Evolutionary conservation across 371 early-diverging fungal species (phyloP).

Genomic region (Vairimorpha necatrix): DNA sequence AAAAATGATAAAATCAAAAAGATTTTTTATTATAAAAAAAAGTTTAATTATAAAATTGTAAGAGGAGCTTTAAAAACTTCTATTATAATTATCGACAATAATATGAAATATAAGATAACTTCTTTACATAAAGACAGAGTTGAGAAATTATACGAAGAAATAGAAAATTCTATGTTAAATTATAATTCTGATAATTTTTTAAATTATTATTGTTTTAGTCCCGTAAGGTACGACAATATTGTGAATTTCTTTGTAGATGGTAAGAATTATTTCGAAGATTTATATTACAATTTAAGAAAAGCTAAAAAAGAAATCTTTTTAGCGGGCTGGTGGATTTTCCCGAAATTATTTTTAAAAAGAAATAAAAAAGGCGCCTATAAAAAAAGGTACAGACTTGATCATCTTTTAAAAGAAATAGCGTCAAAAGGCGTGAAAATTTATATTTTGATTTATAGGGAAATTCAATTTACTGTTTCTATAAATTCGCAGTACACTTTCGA

Average conservation of each 20-base stretch:
- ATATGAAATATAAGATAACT: conserved; percentile 2
- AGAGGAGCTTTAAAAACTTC: not conserved
- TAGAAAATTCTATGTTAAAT: not conserved
- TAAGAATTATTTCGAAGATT: conserved; percentile 73
- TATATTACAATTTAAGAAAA: conserved; percentile 71
- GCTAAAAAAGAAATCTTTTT: conserved; percentile 74
- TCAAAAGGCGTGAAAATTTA: conserved; percentile 78
- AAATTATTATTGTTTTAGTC: not conserved
- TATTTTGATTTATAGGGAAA: conserved; percentile 79
- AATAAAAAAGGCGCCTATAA: conserved; percentile 68
- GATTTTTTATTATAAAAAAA: conserved; percentile 6
- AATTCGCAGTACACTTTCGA: conserved; percentile 75
- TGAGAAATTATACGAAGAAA: not conserved
- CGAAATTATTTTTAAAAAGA: conserved; percentile 70
- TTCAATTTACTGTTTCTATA: conserved; percentile 72
- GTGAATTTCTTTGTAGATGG: conserved; percentile 74
- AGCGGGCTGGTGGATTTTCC: conserved; percentile 74
- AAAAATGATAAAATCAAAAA: conserved; percentile 3
- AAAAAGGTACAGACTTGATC: conserved; percentile 73
- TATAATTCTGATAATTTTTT: too few relatives aligned
- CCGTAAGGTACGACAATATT: conserved; percentile 2
- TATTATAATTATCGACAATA: conserved; percentile 49
- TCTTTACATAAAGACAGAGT: not conserved
- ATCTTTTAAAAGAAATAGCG: conserved; percentile 74
- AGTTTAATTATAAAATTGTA: not conserved